Percentiles rank a stretch among this genome's conserved stretches.
phyloP scores from a whole-genome alignment of 495 filamentous ascomycete genomes.

The Penicillium flavigenum region DNA sequence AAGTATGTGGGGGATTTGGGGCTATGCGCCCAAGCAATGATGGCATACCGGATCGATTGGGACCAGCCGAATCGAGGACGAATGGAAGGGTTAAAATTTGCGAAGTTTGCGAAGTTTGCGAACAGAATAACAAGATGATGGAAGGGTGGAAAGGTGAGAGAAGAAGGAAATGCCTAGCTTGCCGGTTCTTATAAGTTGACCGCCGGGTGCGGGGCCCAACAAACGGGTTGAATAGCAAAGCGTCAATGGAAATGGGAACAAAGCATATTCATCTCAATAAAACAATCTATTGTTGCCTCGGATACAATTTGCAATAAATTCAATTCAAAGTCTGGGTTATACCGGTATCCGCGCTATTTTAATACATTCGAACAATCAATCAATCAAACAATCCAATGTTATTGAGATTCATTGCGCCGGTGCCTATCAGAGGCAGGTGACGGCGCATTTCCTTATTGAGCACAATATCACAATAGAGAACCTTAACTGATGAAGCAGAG shows the following conservation, averaged over 20 bases:
- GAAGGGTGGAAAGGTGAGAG: background rate
- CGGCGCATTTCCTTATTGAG: background rate
- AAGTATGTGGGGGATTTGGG: background rate
- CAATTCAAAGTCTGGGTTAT: constrained; percentile 6
- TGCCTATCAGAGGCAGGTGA: background rate
- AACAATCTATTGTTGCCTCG: constrained; percentile 7
- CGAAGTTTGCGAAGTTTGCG: constrained; percentile 1
- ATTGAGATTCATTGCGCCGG: constrained; percentile 4
- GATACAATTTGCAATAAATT: background rate
- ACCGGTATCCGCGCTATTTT: constrained; percentile 7
- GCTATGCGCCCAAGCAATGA: constrained; percentile 8
- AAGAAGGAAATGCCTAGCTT: background rate
- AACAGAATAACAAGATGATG: background rate
- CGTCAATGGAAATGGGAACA: background rate
- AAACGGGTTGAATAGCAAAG: background rate
- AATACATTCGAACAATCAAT: background rate
- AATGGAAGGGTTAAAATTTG: background rate
- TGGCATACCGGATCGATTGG: constrained; percentile 17
- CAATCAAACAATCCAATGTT: background rate
- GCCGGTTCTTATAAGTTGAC: constrained; percentile 7
- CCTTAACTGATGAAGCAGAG: constrained; percentile 91
- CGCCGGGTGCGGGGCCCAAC: constrained; percentile 15
- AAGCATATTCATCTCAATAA: constrained; percentile 1
- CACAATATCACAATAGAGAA: constrained; percentile 2
- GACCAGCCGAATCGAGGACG: constrained; percentile 14